These are phyloP conservation scores for Anthracocystis panici-leucophaei DNA, from an alignment of 1,284 basidiomycete species.

Conservation along the genomic window DNA sequence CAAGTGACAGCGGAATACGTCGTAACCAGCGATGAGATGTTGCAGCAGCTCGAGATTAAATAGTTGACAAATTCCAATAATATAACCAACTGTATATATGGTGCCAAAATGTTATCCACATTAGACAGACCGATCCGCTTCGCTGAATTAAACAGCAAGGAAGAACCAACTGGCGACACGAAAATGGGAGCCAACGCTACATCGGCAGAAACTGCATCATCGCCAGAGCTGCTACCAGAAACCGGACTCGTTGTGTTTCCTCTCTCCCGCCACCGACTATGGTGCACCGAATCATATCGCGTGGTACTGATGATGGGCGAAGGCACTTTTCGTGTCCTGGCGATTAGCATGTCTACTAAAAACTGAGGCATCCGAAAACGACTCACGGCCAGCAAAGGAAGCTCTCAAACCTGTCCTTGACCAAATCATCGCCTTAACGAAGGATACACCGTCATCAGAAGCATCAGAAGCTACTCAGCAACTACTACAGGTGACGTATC, in stretches of 20 bases:
- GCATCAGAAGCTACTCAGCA: slow-evolving; percentile 8
- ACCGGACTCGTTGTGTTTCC: slow-evolving; percentile 85
- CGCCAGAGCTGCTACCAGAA: slow-evolving; percentile 71
- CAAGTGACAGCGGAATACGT: slow-evolving; percentile 73
- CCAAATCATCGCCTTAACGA: slow-evolving; percentile 16
- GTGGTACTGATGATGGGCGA: slow-evolving; percentile 78
- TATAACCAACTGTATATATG: too few species aligned
- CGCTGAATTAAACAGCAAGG: not conserved
- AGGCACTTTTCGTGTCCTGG: slow-evolving; percentile 86
- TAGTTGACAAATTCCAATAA: too few species aligned
- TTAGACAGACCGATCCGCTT: slow-evolving; percentile 46
- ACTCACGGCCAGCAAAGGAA: slow-evolving; percentile 8
- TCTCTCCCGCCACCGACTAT: too few species aligned
- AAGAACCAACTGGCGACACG: slow-evolving; percentile 1
- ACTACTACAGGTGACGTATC: slow-evolving; percentile 37
- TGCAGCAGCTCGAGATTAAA: slow-evolving; percentile 32
- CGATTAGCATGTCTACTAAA: slow-evolving; percentile 71
- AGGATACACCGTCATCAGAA: not conserved
- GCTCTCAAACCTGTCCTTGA: slow-evolving; percentile 30
- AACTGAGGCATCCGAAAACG: slow-evolving; percentile 21
- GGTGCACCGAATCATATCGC: too few species aligned
- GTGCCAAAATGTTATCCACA: too few species aligned
- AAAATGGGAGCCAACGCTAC: not conserved
- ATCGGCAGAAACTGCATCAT: not conserved
- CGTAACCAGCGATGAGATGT: slow-evolving; percentile 72